Conservation (phyloP, 495 filamentous ascomycete genomes). For the Cairneyella variabilis region DNA sequence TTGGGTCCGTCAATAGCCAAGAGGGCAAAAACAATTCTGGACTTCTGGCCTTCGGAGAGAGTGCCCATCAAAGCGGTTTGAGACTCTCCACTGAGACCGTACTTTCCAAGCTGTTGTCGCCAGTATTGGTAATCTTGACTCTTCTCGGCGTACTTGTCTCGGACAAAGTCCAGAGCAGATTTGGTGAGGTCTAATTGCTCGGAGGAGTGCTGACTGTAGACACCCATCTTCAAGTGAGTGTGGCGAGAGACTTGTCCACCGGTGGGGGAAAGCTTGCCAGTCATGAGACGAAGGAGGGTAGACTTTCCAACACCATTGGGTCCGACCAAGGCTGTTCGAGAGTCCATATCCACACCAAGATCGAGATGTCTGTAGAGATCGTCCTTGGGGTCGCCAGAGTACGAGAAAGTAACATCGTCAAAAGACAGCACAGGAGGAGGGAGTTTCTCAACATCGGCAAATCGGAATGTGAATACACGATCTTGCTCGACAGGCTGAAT, state of each 20-base stretch:
- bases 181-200: slow-evolving; percentile 98
- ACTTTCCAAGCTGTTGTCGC: slow-evolving; percentile 93
- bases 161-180: slow-evolving; percentile 93
- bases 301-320: slow-evolving; percentile 99
- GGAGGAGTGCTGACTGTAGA: slow-evolving; percentile 97
- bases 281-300: slow-evolving; percentile 97
- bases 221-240: slow-evolving; percentile 95
- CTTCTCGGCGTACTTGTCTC: slow-evolving; percentile 86
- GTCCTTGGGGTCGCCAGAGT: slow-evolving; percentile 83
- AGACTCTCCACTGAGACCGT: slow-evolving; percentile 84
- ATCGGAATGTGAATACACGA: slow-evolving; percentile 95
- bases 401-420: slow-evolving; percentile 96
- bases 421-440: slow-evolving; percentile 95
- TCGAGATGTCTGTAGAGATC: slow-evolving; percentile 95
- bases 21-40: slow-evolving; percentile 94
- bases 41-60: slow-evolving; percentile 95
- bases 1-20: slow-evolving; percentile 95
- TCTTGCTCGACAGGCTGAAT: slow-evolving; percentile 86
- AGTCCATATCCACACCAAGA: slow-evolving; percentile 99
- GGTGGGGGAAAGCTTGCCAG: slow-evolving; percentile 87
- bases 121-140: slow-evolving; percentile 99
- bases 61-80: slow-evolving; percentile 98
- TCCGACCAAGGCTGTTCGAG: slow-evolving; percentile 91
- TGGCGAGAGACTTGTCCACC: slow-evolving; percentile 78
- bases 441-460: slow-evolving; percentile 97